These are phyloP conservation scores for Candida stauntonica DNA, from an alignment of 805 yeast genomes.

Conservation along the genomic window DNA sequence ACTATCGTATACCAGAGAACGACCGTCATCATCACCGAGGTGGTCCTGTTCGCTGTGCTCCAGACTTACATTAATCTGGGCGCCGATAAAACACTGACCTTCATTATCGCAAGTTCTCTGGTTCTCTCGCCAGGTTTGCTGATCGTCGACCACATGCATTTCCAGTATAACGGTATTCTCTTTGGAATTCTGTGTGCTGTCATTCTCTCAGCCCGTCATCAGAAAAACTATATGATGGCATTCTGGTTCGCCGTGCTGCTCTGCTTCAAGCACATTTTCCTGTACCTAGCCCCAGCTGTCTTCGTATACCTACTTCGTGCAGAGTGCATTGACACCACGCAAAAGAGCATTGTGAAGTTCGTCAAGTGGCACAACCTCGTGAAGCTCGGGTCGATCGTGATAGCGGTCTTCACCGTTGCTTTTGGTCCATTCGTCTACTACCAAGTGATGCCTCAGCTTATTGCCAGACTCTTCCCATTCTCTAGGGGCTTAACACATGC, in stretches of 20 bases:
- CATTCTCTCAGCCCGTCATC: slow-evolving; percentile 62
- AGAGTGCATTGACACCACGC: slow-evolving; percentile 50
- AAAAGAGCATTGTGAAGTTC: slow-evolving; percentile 30
- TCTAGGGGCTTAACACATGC: slow-evolving; percentile 95
- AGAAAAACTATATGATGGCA: slow-evolving; percentile 56
- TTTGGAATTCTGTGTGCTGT: slow-evolving; percentile 78
- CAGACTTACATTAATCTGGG: slow-evolving; percentile 64
- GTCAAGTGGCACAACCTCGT: slow-evolving; percentile 53
- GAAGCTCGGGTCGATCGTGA: slow-evolving; percentile 60
- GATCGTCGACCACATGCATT: slow-evolving; percentile 91
- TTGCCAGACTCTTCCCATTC: slow-evolving; percentile 81
- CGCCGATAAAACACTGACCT: slow-evolving; percentile 39
- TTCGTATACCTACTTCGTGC: slow-evolving; percentile 72
- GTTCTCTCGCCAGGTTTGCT: slow-evolving; percentile 86
- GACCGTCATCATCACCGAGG: slow-evolving; percentile 77
- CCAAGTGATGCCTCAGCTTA: slow-evolving; percentile 57
- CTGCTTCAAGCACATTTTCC: slow-evolving; percentile 91
- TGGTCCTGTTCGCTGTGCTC: slow-evolving; percentile 61
- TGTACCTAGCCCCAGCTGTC: slow-evolving; percentile 92
- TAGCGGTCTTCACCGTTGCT: slow-evolving; percentile 58
- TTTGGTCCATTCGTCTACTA: slow-evolving; percentile 70
- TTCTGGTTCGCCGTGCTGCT: slow-evolving; percentile 68
- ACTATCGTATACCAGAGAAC: slow-evolving; percentile 77
- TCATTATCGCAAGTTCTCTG: slow-evolving; percentile 77
- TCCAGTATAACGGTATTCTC: slow-evolving; percentile 94